phyloP scores from a whole-genome alignment of 495 filamentous ascomycete species.

The Ascodesmis nigricans region DNA sequence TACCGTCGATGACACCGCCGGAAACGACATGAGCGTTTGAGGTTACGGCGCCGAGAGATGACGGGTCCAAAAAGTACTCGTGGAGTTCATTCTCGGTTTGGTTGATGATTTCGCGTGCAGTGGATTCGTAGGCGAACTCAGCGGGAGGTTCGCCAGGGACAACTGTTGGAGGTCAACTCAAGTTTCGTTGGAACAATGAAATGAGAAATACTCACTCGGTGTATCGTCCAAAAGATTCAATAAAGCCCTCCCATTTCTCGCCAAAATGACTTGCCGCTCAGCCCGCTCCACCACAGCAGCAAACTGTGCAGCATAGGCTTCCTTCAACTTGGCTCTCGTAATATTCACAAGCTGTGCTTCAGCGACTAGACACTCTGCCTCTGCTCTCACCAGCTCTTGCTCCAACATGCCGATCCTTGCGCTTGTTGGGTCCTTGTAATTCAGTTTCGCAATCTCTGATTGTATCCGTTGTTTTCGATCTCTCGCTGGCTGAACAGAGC shows the following conservation, averaged over 20 bases:
- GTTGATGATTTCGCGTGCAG: constrained; percentile 66
- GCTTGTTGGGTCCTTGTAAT: constrained; percentile 67
- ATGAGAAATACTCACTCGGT: too few species aligned
- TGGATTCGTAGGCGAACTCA: constrained; percentile 37
- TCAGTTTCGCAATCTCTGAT: constrained; percentile 77
- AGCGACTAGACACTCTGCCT: constrained; percentile 85
- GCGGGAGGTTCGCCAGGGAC: constrained; percentile 60
- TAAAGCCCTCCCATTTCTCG: constrained; percentile 65
- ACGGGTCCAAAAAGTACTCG: constrained; percentile 43
- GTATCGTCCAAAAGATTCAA: constrained; percentile 79
- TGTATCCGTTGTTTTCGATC: constrained; percentile 64
- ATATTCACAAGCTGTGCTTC: constrained; percentile 93
- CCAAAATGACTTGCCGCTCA: constrained; percentile 87
- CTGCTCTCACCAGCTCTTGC: constrained; percentile 85
- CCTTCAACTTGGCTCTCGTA: constrained; percentile 83
- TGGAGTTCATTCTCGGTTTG: constrained; percentile 77
- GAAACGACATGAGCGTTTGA: constrained; percentile 21
- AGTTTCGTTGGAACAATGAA: too few species aligned
- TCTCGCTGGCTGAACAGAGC: constrained; percentile 71
- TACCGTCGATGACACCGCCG: constrained; percentile 12
- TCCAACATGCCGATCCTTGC: constrained; percentile 57
- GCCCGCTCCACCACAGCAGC: constrained; percentile 78
- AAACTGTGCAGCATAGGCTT: constrained; percentile 72
- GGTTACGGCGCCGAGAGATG: constrained; percentile 34
- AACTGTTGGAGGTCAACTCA: too few species aligned